Conservation (phyloP, 345 rosid genomes). For the Laguncularia racemosa region DNA sequence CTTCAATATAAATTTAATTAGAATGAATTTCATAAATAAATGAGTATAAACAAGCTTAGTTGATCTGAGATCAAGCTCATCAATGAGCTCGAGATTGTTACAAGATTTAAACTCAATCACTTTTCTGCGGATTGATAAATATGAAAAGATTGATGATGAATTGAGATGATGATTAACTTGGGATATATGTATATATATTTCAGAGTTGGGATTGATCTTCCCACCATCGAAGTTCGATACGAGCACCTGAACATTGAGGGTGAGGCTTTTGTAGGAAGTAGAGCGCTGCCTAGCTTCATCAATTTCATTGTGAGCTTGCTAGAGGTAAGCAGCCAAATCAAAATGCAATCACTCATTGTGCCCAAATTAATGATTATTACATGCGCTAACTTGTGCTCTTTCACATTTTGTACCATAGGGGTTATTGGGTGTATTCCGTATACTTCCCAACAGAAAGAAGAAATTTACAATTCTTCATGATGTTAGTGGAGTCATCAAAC, state of each 20-base stretch:
- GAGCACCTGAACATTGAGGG: slow-evolving; percentile 48
- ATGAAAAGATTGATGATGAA: slow-evolving; percentile 53
- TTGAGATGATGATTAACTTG: neutral
- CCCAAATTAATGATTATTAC: slow-evolving; percentile 9
- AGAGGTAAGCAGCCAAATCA: slow-evolving; percentile 37
- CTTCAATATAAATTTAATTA: too few species aligned
- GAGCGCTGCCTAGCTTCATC: slow-evolving; percentile 56
- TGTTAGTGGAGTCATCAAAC: slow-evolving; percentile 35
- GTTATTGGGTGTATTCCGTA: slow-evolving; percentile 10
- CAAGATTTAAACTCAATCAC: too few species aligned
- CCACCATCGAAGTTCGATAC: slow-evolving; percentile 46
- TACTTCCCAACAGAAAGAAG: slow-evolving; percentile 27
- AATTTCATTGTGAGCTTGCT: slow-evolving; percentile 36
- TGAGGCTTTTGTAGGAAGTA: slow-evolving; percentile 54
- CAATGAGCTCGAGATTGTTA: too few species aligned
- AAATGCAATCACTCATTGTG: neutral
- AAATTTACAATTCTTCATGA: slow-evolving; percentile 24
- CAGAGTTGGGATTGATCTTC: slow-evolving; percentile 48
- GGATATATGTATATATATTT: too few species aligned
- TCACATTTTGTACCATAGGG: slow-evolving; percentile 1
- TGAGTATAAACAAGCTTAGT: too few species aligned
- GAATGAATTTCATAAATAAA: too few species aligned
- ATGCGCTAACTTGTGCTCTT: neutral
- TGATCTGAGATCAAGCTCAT: too few species aligned
- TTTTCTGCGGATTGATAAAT: too few species aligned